These are phyloP conservation scores for Termitomyces sp. DNA, from an alignment of 768 basidiomycete species.

Conservation along the genomic window DNA sequence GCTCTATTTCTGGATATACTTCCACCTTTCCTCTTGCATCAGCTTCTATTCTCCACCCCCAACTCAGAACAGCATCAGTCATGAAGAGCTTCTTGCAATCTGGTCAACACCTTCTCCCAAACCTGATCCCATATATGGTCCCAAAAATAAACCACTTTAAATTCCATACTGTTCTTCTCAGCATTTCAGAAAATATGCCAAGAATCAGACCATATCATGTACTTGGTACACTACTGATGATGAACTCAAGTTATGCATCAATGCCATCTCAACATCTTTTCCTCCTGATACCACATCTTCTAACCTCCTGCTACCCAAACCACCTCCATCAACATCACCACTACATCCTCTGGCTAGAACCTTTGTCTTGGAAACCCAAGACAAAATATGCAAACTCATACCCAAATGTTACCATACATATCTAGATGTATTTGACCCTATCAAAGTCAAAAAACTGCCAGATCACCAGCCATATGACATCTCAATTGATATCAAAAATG, in stretches of 20 bases:
- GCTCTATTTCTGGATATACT: no score
- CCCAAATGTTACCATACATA: background rate
- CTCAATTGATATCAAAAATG: slow-evolving; percentile 24
- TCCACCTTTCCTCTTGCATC: no score
- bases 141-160: slow-evolving; percentile 2
- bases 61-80: no score
- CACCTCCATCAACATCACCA: background rate
- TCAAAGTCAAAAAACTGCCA: background rate
- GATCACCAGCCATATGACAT: slow-evolving; percentile 27
- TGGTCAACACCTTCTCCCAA: no score
- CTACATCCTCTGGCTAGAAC: background rate
- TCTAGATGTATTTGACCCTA: slow-evolving; percentile 21
- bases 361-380: background rate
- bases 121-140: slow-evolving; percentile 6
- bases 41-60: no score
- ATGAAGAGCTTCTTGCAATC: no score
- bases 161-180: slow-evolving; percentile 2
- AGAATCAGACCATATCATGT: slow-evolving; percentile 9
- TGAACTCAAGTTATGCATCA: background rate
- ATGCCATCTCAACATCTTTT: no score
- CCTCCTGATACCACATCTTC: background rate
- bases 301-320: slow-evolving; percentile 1
- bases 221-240: slow-evolving; percentile 3
- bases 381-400: background rate
- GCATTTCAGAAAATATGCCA: slow-evolving; percentile 21